These are phyloP conservation scores for Furcasterigmium furcatum DNA, from an alignment of 2,329 filamentous ascomycete species.

Conservation along the genomic window DNA sequence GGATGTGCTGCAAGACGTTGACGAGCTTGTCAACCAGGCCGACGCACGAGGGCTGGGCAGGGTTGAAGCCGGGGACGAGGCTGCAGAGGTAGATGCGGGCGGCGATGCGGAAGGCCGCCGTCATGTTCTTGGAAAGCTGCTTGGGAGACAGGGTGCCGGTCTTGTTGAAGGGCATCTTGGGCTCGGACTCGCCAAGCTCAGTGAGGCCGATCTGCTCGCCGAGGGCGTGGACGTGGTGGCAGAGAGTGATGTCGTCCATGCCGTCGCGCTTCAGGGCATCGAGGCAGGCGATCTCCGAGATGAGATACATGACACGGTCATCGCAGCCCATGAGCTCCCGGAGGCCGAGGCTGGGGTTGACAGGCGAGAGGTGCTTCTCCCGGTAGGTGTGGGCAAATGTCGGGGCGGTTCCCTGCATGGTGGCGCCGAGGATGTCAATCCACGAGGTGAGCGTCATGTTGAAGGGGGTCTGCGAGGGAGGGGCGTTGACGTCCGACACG, in stretches of 20 bases:
- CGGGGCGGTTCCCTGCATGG: conserved; percentile 83
- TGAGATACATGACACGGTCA: conserved; percentile 95
- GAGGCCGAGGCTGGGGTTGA: conserved; percentile 65
- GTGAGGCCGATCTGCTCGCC: conserved; percentile 83
- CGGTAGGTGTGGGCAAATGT: conserved; percentile 93
- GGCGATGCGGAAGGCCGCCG: conserved; percentile 83
- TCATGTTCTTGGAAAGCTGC: conserved; percentile 85
- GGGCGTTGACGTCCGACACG: conserved; percentile 58
- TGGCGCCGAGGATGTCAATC: conserved; percentile 96
- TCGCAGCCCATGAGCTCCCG: conserved; percentile 97
- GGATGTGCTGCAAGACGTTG: conserved; percentile 75
- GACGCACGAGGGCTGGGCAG: conserved; percentile 68
- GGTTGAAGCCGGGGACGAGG: conserved; percentile 83
- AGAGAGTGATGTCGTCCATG: conserved; percentile 82
- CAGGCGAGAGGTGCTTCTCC: conserved; percentile 77
- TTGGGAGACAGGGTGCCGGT: conserved; percentile 77
- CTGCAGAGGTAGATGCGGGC: conserved; percentile 97
- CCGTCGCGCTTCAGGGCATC: conserved; percentile 82
- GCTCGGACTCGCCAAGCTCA: conserved; percentile 60
- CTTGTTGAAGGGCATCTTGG: conserved; percentile 59
- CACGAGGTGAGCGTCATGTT: conserved; percentile 93
- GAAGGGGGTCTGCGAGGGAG: conserved; percentile 71
- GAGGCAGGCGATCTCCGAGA: conserved; percentile 94
- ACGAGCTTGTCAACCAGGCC: conserved; percentile 77
- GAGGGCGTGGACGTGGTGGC: conserved; percentile 84